Conservation (phyloP, 805 yeast genomes). For the Hanseniaspora valbyensis region DNA sequence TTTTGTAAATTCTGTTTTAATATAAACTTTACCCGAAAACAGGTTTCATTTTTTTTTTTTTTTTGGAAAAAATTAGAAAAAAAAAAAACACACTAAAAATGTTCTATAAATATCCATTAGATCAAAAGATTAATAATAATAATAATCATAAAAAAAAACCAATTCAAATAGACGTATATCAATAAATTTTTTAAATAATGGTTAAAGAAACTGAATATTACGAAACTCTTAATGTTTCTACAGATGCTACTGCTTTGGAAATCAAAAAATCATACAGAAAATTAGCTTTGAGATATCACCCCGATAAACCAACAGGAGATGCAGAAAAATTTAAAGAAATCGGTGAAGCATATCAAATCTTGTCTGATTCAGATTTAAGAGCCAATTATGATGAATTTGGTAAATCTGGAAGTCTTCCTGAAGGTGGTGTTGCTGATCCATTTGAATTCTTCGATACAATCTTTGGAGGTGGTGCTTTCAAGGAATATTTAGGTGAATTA, state of each 20-base stretch:
- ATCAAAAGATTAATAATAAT: no score
- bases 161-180: no score
- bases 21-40: no score
- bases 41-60: no score
- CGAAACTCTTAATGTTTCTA: conserved; percentile 59
- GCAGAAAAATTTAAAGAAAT: conserved; percentile 63
- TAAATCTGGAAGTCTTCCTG: conserved; percentile 59
- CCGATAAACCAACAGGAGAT: conserved; percentile 89
- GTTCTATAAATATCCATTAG: no score
- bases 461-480: conserved; percentile 73
- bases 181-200: conserved; percentile 34
- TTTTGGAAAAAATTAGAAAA: no score
- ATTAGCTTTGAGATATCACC: conserved; percentile 81
- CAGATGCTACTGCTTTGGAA: conserved; percentile 64
- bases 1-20: no score
- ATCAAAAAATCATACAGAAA: conserved; percentile 90
- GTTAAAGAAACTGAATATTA: conserved; percentile 81
- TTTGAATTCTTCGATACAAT: conserved; percentile 71
- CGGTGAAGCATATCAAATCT: conserved; percentile 61
- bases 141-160: no score
- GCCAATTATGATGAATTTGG: conserved; percentile 76
- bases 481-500: conserved; percentile 69
- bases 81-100: no score
- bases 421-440: conserved; percentile 72
- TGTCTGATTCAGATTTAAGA: conserved; percentile 62